Evolutionary conservation across 768 basidiomycete genomes (phyloP).

Genomic region (Russula lepida): DNA sequence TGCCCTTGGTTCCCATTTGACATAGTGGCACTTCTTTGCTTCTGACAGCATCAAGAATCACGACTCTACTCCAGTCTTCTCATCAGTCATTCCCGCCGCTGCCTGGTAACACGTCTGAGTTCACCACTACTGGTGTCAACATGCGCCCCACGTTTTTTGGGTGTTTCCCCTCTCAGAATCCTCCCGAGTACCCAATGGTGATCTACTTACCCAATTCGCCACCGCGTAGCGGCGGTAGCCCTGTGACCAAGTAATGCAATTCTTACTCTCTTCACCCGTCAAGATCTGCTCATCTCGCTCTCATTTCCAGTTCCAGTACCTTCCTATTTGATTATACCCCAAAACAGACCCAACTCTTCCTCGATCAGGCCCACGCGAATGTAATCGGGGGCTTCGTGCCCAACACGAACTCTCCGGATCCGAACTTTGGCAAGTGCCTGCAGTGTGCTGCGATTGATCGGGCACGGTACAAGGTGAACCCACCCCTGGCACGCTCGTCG

Average conservation of each 20-base stretch:
- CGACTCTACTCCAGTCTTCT: slow-evolving; percentile 36
- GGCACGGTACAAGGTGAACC: too few relatives aligned
- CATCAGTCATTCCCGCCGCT: slow-evolving; percentile 61
- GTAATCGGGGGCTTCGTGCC: slow-evolving; percentile 53
- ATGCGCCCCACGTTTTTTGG: slow-evolving; percentile 73
- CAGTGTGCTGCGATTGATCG: too few relatives aligned
- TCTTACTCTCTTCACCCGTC: not conserved
- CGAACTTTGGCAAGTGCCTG: slow-evolving; percentile 51
- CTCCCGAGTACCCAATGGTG: slow-evolving; percentile 53
- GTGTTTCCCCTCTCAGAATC: slow-evolving; percentile 44
- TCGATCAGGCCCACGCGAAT: slow-evolving; percentile 52
- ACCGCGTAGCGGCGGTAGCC: slow-evolving; percentile 48
- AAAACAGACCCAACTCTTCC: slow-evolving; percentile 45
- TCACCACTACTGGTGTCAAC: slow-evolving; percentile 54
- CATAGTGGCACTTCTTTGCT: slow-evolving; percentile 47
- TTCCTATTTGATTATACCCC: slow-evolving; percentile 49
- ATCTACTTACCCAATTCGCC: too few relatives aligned
- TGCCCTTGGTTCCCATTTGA: not conserved
- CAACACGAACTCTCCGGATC: slow-evolving; percentile 47
- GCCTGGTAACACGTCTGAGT: slow-evolving; percentile 41
- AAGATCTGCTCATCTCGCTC: too few relatives aligned
- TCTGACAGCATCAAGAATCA: slow-evolving; percentile 37
- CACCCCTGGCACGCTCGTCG: too few relatives aligned
- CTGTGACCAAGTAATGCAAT: slow-evolving; percentile 51
- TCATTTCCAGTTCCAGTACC: slow-evolving; percentile 44